Evolutionary conservation across 2,329 filamentous ascomycete species (phyloP).

Genomic region (Aspergillus sp.): DNA sequence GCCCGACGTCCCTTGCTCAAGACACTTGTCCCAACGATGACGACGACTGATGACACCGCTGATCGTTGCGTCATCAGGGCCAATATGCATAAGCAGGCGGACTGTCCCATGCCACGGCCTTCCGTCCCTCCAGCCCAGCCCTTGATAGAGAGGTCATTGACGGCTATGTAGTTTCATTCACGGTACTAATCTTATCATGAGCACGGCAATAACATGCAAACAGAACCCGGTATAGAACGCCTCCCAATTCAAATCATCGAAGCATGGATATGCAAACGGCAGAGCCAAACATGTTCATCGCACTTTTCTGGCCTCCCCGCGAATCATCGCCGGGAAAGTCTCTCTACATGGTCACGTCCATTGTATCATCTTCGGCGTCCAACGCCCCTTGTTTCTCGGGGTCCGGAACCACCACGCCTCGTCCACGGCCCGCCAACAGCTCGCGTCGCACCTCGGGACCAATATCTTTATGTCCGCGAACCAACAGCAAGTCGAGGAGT

Average conservation of each 20-base stretch:
- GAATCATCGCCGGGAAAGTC: neutral
- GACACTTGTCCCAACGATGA: too few species aligned
- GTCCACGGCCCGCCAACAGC: conserved; percentile 78
- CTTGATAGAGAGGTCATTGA: too few species aligned
- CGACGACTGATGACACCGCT: too few species aligned
- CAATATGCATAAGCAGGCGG: too few species aligned
- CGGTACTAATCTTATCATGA: too few species aligned
- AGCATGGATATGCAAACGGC: neutral
- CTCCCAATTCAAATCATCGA: conserved; percentile 6
- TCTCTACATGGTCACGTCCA: conserved; percentile 62
- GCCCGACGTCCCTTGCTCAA: too few species aligned
- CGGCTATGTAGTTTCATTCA: too few species aligned
- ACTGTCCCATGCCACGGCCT: too few species aligned
- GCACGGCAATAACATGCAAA: too few species aligned
- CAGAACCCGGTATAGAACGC: neutral
- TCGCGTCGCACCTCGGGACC: conserved; percentile 89
- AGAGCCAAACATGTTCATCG: neutral
- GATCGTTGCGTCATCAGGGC: too few species aligned
- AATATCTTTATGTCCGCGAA: conserved; percentile 81
- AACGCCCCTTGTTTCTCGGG: conserved; percentile 55
- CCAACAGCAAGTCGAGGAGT: conserved; percentile 79
- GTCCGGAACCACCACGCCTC: conserved; percentile 62
- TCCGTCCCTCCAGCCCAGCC: too few species aligned
- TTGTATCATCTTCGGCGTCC: conserved; percentile 82
- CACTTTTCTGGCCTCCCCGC: neutral